phyloP scores from a whole-genome alignment of 1,139 yeast species.

The Hansenula sp. region DNA sequence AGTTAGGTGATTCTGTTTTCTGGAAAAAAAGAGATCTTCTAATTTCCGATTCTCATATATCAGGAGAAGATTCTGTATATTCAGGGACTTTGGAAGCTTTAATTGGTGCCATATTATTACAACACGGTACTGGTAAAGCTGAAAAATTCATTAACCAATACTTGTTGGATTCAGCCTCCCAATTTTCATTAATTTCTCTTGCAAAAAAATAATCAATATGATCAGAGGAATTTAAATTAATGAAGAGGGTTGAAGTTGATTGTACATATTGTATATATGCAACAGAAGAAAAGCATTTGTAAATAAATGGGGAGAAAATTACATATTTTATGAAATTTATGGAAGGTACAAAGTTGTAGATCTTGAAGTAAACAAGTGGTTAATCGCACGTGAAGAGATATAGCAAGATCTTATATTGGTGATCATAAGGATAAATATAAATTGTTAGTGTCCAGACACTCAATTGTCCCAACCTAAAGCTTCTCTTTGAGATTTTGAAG shows the following conservation, averaged over 20 bases:
- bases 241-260: not conserved
- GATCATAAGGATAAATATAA: too few species aligned
- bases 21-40: slow-evolving; percentile 65
- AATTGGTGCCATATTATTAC: slow-evolving; percentile 73
- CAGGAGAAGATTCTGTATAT: slow-evolving; percentile 56
- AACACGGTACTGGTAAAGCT: slow-evolving; percentile 61
- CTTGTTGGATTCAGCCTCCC: slow-evolving; percentile 24
- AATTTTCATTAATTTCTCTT: slow-evolving; percentile 14
- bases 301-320: not conserved
- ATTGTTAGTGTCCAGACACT: too few species aligned
- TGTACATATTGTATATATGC: not conserved
- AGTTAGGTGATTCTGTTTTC: slow-evolving; percentile 57
- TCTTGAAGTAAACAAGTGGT: too few species aligned
- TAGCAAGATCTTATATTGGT: too few species aligned
- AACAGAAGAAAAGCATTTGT: not conserved
- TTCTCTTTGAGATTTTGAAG: slow-evolving; percentile 11
- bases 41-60: slow-evolving; percentile 44
- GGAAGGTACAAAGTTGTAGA: too few species aligned
- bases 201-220: slow-evolving; percentile 5
- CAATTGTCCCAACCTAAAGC: not conserved
- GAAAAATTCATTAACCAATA: slow-evolving; percentile 53
- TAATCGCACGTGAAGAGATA: too few species aligned
- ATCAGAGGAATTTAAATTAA: not conserved
- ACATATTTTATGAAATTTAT: not conserved
- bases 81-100: slow-evolving; percentile 73